Evolutionary conservation across 2,329 filamentous ascomycete species (phyloP).

Genomic region (Dactylonectria macrodidyma): DNA sequence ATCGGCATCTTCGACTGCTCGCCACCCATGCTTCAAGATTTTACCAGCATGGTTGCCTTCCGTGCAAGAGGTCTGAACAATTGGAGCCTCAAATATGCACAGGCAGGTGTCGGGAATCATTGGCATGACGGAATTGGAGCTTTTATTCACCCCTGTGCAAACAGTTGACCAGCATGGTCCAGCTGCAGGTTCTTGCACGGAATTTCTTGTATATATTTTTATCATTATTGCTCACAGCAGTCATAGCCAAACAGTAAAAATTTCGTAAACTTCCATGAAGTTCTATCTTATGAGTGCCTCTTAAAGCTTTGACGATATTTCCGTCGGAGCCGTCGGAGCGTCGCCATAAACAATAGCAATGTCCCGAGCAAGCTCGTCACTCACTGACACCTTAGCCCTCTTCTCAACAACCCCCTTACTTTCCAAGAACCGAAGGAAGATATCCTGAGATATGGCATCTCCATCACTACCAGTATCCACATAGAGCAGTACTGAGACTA

Average conservation of each 20-base stretch:
- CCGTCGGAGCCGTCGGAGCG: slow-evolving; percentile 4
- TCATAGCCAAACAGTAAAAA: slow-evolving; percentile 6
- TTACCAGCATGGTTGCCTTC: slow-evolving; percentile 12
- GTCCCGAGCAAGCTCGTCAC: slow-evolving; percentile 51
- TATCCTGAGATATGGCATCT: slow-evolving; percentile 54
- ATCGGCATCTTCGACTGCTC: slow-evolving; percentile 24
- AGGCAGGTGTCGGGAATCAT: slow-evolving; percentile 21
- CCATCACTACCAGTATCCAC: slow-evolving; percentile 57
- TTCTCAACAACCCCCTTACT: slow-evolving; percentile 40
- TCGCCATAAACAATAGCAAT: slow-evolving; percentile 56
- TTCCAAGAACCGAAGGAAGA: slow-evolving; percentile 58
- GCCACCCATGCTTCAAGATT: not conserved
- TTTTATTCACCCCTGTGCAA: slow-evolving; percentile 19
- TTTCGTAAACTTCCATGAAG: not conserved
- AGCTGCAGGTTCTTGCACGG: not conserved
- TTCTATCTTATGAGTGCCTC: not conserved
- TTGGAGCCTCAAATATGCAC: slow-evolving; percentile 23
- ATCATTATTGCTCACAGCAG: not conserved
- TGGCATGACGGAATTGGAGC: slow-evolving; percentile 23
- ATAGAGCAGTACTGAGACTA: slow-evolving; percentile 60
- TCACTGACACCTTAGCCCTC: slow-evolving; percentile 34
- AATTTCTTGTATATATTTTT: slow-evolving; percentile 22
- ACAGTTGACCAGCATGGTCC: not conserved
- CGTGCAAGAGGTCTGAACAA: slow-evolving; percentile 17
- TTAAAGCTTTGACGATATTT: slow-evolving; percentile 45